Evolutionary conservation across 345 rosid species (phyloP).

Genomic region (Reutealis trisperma): DNA sequence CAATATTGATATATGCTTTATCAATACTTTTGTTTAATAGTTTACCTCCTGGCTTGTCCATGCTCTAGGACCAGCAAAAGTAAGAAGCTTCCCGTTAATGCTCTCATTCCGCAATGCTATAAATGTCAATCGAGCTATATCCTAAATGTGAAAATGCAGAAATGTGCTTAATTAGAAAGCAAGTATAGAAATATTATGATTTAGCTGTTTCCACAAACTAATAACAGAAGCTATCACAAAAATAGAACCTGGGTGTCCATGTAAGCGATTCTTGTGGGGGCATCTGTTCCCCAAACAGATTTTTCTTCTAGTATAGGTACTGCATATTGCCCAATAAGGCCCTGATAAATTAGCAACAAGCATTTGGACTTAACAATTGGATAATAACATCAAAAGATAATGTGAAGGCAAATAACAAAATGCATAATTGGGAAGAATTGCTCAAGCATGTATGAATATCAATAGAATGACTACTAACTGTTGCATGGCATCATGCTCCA

Average conservation of each 20-base stretch:
- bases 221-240: conserved; percentile 4
- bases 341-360: conserved; percentile 40
- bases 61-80: conserved; percentile 96
- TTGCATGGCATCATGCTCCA: neutral
- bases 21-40: neutral
- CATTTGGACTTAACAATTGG: conserved; percentile 1
- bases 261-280: conserved; percentile 92
- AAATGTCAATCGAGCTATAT: conserved; percentile 85
- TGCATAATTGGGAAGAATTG: conserved; percentile 3
- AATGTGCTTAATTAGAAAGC: conserved; percentile 3
- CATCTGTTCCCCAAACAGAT: conserved; percentile 99
- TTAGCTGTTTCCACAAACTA: neutral
- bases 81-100: conserved; percentile 68
- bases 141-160: conserved; percentile 43
- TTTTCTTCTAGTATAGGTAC: conserved; percentile 93
- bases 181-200: neutral
- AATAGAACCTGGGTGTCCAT: conserved; percentile 90
- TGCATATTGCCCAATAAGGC: conserved; percentile 95
- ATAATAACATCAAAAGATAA: neutral
- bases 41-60: conserved; percentile 98
- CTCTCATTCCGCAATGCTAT: conserved; percentile 82
- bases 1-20: neutral
- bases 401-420: neutral
- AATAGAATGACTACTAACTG: neutral
- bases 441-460: too few relatives aligned